Evolutionary conservation across 768 basidiomycete genomes (phyloP).

Genomic region (Albatrellus ellisii): DNA sequence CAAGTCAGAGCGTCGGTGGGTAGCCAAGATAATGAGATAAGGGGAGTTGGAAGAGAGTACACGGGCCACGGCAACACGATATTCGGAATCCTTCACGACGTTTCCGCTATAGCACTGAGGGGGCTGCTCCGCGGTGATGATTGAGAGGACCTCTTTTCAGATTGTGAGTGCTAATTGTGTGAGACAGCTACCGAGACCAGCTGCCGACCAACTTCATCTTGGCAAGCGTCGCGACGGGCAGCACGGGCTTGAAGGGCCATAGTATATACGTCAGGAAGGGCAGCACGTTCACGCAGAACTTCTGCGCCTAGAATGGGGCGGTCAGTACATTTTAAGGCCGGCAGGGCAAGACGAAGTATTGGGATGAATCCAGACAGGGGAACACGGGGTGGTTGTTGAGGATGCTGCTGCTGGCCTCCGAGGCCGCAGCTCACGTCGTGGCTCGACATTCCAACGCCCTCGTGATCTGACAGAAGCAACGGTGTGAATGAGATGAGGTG

Average conservation of each 20-base stretch:
- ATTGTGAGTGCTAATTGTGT: no score
- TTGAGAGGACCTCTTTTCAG: slow-evolving; percentile 39
- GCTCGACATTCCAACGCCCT: slow-evolving; percentile 53
- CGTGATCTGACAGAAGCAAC: slow-evolving; percentile 47
- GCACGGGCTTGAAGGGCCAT: slow-evolving; percentile 67
- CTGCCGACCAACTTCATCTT: slow-evolving; percentile 74
- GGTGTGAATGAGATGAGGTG: no score
- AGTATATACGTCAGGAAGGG: slow-evolving; percentile 69
- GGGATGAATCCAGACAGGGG: slow-evolving; percentile 29
- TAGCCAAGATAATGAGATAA: no score
- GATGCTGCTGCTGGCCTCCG: slow-evolving; percentile 64
- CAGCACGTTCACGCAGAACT: slow-evolving; percentile 78
- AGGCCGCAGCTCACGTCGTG: slow-evolving; percentile 66
- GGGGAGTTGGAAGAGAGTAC: no score
- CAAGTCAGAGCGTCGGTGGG: no score
- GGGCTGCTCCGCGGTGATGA: slow-evolving; percentile 43
- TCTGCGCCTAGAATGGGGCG: slow-evolving; percentile 38
- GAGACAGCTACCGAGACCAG: no score
- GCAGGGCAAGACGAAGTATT: not conserved
- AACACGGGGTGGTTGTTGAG: slow-evolving; percentile 69
- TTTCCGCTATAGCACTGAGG: slow-evolving; percentile 63
- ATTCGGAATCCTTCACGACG: no score
- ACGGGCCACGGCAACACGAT: no score
- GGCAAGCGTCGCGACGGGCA: slow-evolving; percentile 59
- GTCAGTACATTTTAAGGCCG: not conserved